phyloP scores from a whole-genome alignment of 345 rosid genomes.

The Erodium maritimum region DNA sequence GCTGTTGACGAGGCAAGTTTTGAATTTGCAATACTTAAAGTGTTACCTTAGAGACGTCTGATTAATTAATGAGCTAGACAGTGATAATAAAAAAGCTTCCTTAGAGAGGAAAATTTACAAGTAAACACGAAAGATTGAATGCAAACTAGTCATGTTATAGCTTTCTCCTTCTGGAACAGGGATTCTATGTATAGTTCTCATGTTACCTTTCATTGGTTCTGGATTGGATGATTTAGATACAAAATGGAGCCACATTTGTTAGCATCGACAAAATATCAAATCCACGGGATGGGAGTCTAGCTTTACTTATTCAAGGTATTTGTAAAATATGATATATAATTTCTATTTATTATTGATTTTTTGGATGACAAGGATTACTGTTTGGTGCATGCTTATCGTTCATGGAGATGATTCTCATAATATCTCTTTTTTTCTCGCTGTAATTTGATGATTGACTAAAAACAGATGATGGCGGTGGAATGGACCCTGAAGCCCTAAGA shows the following conservation, averaged over 20 bases:
- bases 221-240: conserved; percentile 48
- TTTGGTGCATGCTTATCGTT: too few species aligned
- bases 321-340: conserved; percentile 1
- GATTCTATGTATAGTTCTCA: conserved; percentile 4
- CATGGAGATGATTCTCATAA: too few species aligned
- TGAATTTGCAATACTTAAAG: neutral
- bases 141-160: too few species aligned
- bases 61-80: neutral
- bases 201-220: conserved; percentile 20
- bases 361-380: neutral
- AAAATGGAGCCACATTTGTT: conserved; percentile 95
- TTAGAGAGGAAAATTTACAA: neutral
- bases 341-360: neutral
- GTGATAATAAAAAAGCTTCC: neutral
- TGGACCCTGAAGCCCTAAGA: conserved; percentile 83
- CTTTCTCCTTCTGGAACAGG: too few species aligned
- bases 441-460: conserved; percentile 3
- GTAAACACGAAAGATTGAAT: neutral
- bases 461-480: conserved; percentile 96
- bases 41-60: neutral
- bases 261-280: conserved; percentile 61
- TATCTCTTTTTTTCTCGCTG: neutral
- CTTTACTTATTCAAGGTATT: conserved; percentile 76
- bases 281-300: conserved; percentile 64
- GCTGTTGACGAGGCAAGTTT: conserved; percentile 85